Percentiles rank a stretch among this genome's conserved stretches.
Evolutionary conservation across 23 red algal species (phyloP).

Genomic region (Chondrus crispus): DNA sequence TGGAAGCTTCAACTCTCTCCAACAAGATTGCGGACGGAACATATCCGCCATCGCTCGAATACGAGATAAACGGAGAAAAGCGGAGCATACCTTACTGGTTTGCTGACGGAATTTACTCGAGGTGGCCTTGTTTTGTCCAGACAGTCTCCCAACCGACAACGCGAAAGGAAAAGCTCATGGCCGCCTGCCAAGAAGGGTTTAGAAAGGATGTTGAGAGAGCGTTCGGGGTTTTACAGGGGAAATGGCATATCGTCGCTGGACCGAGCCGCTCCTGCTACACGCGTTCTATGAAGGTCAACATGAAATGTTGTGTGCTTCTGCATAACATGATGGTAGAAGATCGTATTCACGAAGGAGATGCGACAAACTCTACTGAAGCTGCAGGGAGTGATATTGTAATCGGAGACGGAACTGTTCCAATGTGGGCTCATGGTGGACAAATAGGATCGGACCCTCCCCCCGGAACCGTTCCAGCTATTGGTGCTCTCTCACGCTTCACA

Average conservation of each 20-base stretch:
- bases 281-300: not conserved
- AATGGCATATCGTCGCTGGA: slow-evolving; percentile 1
- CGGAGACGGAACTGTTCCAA: not conserved
- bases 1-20: not conserved
- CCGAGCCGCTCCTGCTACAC: not conserved
- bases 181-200: not conserved
- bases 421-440: not conserved
- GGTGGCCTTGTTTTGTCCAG: not conserved
- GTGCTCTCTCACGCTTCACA: not conserved
- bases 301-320: slow-evolving; percentile 26
- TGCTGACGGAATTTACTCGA: not conserved
- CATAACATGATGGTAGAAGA: slow-evolving; percentile 44
- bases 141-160: not conserved
- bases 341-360: not conserved
- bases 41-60: not conserved
- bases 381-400: not conserved
- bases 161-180: not conserved
- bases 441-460: not conserved
- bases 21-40: not conserved
- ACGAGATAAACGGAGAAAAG: not conserved
- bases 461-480: not conserved
- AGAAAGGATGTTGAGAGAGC: not conserved
- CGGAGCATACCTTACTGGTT: not conserved
- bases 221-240: slow-evolving; percentile 5
- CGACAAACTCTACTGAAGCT: not conserved